Percentiles rank a stretch among this genome's conserved stretches.
phyloP scores from a whole-genome alignment of 805 yeast species.

The Candida loeiensis region DNA sequence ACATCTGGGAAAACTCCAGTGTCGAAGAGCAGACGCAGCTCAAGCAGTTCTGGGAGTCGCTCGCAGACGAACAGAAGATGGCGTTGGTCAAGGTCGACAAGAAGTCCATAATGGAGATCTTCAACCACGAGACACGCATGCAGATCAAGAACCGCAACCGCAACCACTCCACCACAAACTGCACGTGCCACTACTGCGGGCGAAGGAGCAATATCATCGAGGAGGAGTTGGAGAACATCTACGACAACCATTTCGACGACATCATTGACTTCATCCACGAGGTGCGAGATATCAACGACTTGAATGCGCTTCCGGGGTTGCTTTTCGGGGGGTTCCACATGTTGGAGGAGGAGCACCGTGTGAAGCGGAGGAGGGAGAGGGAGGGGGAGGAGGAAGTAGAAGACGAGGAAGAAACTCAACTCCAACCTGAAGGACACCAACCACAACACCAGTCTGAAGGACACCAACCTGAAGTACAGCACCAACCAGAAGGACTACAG shows the following conservation, averaged over 20 bases:
- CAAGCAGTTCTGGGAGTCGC: constrained; percentile 61
- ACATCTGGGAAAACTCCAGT: constrained; percentile 46
- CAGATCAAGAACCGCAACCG: constrained; percentile 17
- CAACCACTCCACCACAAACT: constrained; percentile 22
- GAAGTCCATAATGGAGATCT: constrained; percentile 60
- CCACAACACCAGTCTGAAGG: too few relatives aligned
- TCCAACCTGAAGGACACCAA: too few relatives aligned
- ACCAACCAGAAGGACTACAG: too few relatives aligned
- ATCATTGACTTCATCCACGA: constrained; percentile 37
- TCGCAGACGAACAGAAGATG: constrained; percentile 58
- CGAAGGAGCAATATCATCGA: constrained; percentile 68
- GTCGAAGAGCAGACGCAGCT: constrained; percentile 51
- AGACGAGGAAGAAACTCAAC: neutral
- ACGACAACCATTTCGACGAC: constrained; percentile 61
- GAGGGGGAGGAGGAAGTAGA: constrained; percentile 1
- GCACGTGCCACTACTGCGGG: constrained; percentile 78
- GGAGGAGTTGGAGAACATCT: constrained; percentile 70
- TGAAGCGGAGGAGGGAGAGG: constrained; percentile 13
- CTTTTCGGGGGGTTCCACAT: constrained; percentile 35
- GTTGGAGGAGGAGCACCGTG: constrained; percentile 31
- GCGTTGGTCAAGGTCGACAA: constrained; percentile 64
- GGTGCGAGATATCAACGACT: constrained; percentile 34
- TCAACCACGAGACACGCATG: constrained; percentile 41
- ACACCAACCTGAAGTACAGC: too few relatives aligned
- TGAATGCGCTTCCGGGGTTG: constrained; percentile 33